Conservation (phyloP, 192 early-diverging fungal genomes). For the Coemansia sp. region DNA sequence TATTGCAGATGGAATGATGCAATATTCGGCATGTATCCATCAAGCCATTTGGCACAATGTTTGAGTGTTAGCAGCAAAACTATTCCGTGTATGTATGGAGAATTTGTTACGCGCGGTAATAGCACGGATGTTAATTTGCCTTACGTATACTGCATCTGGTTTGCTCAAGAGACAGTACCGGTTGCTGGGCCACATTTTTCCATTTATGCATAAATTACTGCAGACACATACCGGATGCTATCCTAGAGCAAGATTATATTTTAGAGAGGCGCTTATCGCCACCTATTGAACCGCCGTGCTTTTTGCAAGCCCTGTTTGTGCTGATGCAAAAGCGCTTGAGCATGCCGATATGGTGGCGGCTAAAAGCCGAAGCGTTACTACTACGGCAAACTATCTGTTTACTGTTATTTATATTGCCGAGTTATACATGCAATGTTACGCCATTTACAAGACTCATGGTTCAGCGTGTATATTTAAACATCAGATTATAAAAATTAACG, state of each 20-base stretch:
- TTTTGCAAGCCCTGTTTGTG: not conserved
- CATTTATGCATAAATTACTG: not conserved
- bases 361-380: not conserved
- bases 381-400: not conserved
- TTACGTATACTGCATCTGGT: not conserved
- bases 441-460: too few species aligned
- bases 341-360: not conserved
- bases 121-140: not conserved
- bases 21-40: constrained; percentile 16
- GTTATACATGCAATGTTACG: too few species aligned
- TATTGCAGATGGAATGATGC: not conserved
- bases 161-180: not conserved
- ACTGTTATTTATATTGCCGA: too few species aligned
- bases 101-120: not conserved
- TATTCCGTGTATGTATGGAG: constrained; percentile 11
- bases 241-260: not conserved
- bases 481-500: not conserved
- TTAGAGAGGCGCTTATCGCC: not conserved
- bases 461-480: too few species aligned
- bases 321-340: not conserved
- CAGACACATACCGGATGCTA: not conserved
- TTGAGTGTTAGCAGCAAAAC: not conserved
- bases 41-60: constrained; percentile 22
- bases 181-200: not conserved
- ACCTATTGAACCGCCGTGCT: not conserved